Evolutionary conservation across 1,284 basidiomycete species (phyloP), one percentile per base, ranked within the genome.

Genomic region (Sphagnurus paluster): DNA sequence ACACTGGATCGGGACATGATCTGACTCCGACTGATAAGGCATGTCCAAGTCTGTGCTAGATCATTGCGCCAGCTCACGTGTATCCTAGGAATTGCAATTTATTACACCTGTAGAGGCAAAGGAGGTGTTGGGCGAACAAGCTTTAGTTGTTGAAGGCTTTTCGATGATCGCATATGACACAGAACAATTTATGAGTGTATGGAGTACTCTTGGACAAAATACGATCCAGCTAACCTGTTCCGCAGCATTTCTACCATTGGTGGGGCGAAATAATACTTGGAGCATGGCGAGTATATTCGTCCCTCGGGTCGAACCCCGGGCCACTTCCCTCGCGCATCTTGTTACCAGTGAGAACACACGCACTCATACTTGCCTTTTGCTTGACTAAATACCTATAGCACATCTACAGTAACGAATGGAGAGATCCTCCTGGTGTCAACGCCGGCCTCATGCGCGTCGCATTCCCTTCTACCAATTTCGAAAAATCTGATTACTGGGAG

Each of bases 211-310:
- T 14, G 7, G 6, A 32, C 30, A 4, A 19, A 62, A 52, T n/a
- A 19, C 2, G 21, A 25, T 28, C 25, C 40, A n/a, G 43, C 23
- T 45, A 29, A 26, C 38, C 32, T 8, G 5, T 9, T 5, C 17
- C 21, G 17, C 16, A 74, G 71, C 71, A 72, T 51, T 71, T 63
- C 40, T 72, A 72, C 43, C 70, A 74, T 46, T 72, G 68, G 68
- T 74, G 70, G 65, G 70, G 71, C 1, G 70, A 72, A 49, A 62
- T 72, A 30, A 62, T 72, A 5, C 55, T 72, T 17, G 70, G 71
- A 9, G 59, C 66, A 4, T 70, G 70, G 63, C 58, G 70, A 25
- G 63, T 66, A 38, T 60, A 58, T 46, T 59, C 61, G n/a, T n/a
- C n/a, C n/a, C n/a, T n/a, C n/a, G n/a, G n/a, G n/a, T n/a, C n/a